These are phyloP conservation scores for Boechera divaricarpa DNA, from an alignment of 345 rosid species.

Conservation along the genomic window DNA sequence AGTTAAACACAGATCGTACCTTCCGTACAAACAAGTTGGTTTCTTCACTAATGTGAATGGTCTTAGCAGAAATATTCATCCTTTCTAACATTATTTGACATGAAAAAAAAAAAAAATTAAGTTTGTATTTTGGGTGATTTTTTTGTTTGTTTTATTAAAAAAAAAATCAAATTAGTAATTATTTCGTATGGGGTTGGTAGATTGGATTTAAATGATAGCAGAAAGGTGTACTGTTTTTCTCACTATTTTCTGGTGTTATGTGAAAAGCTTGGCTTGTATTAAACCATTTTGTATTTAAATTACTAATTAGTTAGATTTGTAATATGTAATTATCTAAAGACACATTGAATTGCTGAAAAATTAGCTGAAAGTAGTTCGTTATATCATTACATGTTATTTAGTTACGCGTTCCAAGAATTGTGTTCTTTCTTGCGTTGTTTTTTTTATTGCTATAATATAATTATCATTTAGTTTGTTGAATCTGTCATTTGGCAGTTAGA, in stretches of 20 bases:
- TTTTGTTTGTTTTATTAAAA: neutral
- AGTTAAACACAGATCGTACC: conserved; percentile 62
- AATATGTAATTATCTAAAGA: neutral
- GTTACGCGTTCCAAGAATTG: neutral
- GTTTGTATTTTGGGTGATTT: neutral
- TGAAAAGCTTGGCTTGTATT: conserved; percentile 32
- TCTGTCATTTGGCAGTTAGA: neutral
- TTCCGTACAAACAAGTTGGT: conserved; percentile 74
- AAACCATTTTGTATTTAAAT: conserved; percentile 27
- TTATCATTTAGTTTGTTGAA: neutral
- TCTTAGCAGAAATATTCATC: conserved; percentile 72
- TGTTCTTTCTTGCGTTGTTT: neutral
- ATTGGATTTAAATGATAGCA: conserved; percentile 25
- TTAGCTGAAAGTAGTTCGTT: neutral
- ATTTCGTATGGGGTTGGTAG: conserved; percentile 32
- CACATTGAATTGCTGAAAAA: neutral
- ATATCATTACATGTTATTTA: no score
- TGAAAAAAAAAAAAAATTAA: neutral
- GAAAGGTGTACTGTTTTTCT: conserved; percentile 22
- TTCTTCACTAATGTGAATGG: conserved; percentile 71
- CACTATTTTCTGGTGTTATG: conserved; percentile 14
- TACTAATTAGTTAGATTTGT: neutral
- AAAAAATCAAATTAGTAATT: neutral
- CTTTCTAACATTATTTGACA: conserved; percentile 45
- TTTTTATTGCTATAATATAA: neutral